Evolutionary conservation across 2,329 filamentous ascomycete species (phyloP), one percentile per base, ranked within the genome.

Genomic region (Fusarium dlaminii): DNA sequence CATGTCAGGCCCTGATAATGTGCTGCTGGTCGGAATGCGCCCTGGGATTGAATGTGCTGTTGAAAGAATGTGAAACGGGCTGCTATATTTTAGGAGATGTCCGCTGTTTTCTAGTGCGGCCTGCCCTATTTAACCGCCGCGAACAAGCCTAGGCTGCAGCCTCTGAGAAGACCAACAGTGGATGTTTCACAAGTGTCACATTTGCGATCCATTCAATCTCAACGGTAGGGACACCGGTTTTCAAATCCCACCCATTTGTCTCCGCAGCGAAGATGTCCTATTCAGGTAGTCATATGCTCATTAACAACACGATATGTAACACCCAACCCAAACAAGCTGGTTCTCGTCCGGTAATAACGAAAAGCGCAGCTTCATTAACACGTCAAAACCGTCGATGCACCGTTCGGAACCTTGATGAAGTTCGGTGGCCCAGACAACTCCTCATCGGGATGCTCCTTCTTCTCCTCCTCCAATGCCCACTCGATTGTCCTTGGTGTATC

Each of bases 381-480:
- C 12, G 29, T 54, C 54, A 77, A 51, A 14, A 77, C 45, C 34
- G 68, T 55, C 4, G 64, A 75, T 13, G 55, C 65, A 5, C 75
- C 75, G 11, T 77, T 75, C 7, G 68, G 46, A 12, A 77, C 55
- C 24, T 59, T 56, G 12, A 65, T 56, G 5, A 68, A 11, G 6
- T 76, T 64, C 4, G 75, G 75, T 3, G 17, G 49, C 2, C 32
- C 20, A 36, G 30, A 39, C 3, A 62, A 39, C 11, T 32, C n/a
- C 17, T 40, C 45, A 3, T 13, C 5, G 2, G 60, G 30, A 1
- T 43, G 42, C 2, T 4, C 37, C 37, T 70, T 74, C 2, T 29
- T 27, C 42, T 79, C 76, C 24, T 77, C 60, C 8, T 74, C 46
- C 9, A 79, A 30, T 1, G 67, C 75, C 76, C 74, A 78, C 6